Evolutionary conservation across 2,329 filamentous ascomycete genomes (phyloP).

Genomic region (Fusarium paranaense): DNA sequence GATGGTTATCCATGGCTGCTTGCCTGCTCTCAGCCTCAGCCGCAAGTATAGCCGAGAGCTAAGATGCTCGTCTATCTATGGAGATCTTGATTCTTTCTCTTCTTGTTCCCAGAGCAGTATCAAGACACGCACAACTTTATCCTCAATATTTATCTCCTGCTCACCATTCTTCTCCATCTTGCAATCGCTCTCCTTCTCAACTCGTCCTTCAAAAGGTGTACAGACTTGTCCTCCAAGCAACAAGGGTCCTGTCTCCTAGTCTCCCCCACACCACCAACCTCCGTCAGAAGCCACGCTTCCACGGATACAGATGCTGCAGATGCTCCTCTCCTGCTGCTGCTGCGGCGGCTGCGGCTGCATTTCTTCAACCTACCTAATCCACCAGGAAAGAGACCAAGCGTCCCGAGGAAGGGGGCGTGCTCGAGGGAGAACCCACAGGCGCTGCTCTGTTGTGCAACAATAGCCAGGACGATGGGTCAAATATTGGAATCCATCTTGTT

Average conservation of each 20-base stretch:
- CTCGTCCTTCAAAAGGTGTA: conserved; percentile 24
- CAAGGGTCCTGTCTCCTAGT: conserved; percentile 36
- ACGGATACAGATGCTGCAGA: neutral
- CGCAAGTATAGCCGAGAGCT: neutral
- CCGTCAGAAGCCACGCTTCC: neutral
- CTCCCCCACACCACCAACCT: conserved; percentile 39
- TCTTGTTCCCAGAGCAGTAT: neutral
- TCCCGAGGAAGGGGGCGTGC: neutral
- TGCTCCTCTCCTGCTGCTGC: neutral
- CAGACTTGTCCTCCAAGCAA: conserved; percentile 29
- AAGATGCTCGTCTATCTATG: neutral
- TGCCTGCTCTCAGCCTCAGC: neutral
- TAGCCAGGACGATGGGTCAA: neutral
- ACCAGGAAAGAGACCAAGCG: neutral
- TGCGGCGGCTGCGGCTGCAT: neutral
- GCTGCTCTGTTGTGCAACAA: neutral
- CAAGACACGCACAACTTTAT: neutral
- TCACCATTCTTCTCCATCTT: neutral
- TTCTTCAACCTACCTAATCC: neutral
- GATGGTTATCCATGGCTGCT: neutral
- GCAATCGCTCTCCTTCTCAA: neutral
- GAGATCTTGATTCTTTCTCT: neutral
- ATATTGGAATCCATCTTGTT: neutral
- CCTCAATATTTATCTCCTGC: neutral
- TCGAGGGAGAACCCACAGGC: neutral